Conservation (phyloP, 768 basidiomycete species). For the Russula olivacea region DNA sequence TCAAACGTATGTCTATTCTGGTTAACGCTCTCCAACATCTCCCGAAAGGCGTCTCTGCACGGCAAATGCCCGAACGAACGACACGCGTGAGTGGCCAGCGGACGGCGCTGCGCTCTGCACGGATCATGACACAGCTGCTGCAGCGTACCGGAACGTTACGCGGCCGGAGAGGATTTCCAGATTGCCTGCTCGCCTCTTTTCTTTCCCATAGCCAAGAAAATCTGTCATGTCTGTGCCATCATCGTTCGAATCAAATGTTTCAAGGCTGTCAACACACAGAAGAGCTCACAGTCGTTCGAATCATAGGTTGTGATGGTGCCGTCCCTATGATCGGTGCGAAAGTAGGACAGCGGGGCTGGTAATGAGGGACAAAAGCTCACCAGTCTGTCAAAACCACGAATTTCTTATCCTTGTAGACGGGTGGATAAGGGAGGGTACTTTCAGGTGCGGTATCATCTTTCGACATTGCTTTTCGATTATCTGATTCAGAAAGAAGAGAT, state of each 20-base stretch:
- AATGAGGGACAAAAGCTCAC: slow-evolving; percentile 42
- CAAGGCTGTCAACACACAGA: not conserved
- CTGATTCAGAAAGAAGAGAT: not conserved
- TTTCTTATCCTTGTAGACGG: slow-evolving; percentile 69
- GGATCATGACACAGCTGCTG: not conserved
- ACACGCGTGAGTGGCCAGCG: not conserved
- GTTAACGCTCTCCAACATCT: slow-evolving; percentile 78
- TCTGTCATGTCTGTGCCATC: slow-evolving; percentile 71
- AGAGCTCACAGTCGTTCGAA: slow-evolving; percentile 78
- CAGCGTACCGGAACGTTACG: slow-evolving; percentile 58
- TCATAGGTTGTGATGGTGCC: slow-evolving; percentile 91
- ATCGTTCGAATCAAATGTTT: not conserved
- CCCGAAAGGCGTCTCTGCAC: slow-evolving; percentile 75
- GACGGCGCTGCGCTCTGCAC: not conserved
- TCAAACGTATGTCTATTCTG: slow-evolving; percentile 74
- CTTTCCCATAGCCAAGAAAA: slow-evolving; percentile 77
- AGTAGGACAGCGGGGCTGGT: not conserved
- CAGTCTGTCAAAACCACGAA: slow-evolving; percentile 90
- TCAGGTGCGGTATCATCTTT: slow-evolving; percentile 35
- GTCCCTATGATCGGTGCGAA: slow-evolving; percentile 50
- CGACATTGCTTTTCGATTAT: slow-evolving; percentile 5
- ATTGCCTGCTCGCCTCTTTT: slow-evolving; percentile 68
- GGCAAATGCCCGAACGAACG: not conserved
- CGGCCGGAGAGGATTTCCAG: slow-evolving; percentile 61
- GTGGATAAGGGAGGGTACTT: slow-evolving; percentile 76